Conservation (phyloP, 2,329 filamentous ascomycete species). For the Penicillium sp. region DNA sequence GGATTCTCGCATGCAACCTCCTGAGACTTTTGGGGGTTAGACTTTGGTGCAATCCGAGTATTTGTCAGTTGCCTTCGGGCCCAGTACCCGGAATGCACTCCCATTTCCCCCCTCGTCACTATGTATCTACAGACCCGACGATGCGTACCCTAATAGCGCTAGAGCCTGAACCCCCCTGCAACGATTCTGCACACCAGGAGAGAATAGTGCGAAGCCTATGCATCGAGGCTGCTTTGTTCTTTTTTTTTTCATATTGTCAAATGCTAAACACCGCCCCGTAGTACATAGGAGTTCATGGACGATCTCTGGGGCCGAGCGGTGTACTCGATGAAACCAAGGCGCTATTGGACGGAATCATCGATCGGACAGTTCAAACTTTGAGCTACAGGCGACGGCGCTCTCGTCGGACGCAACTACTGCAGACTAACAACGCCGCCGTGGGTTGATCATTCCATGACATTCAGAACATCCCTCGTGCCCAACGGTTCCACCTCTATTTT, state of each 20-base stretch:
- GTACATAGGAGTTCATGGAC: not conserved
- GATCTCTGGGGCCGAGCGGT: not conserved
- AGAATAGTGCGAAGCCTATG: not conserved
- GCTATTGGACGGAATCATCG: not conserved
- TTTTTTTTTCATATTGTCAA: not conserved
- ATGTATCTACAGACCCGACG: no score
- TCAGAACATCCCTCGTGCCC: conserved; percentile 16
- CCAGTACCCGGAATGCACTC: not conserved
- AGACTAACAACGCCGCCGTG: conserved; percentile 9
- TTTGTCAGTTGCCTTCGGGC: not conserved
- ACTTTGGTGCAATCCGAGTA: not conserved
- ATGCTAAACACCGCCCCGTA: not conserved
- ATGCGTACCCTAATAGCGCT: not conserved
- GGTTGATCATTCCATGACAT: conserved; percentile 7
- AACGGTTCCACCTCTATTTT: conserved; percentile 7
- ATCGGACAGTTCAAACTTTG: not conserved
- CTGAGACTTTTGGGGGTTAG: not conserved
- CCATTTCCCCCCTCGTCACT: no score
- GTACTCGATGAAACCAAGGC: not conserved
- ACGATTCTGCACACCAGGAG: not conserved
- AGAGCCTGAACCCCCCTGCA: not conserved
- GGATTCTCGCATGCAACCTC: not conserved
- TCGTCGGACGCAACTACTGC: conserved; percentile 8
- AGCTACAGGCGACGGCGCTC: not conserved
- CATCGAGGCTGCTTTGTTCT: not conserved